A percentile compares a stretch with the other conserved stretches of the same genome.
Evolutionary conservation across 148 eudicot genomes (phyloP).

Genomic region (Salicornia ramosissima): DNA sequence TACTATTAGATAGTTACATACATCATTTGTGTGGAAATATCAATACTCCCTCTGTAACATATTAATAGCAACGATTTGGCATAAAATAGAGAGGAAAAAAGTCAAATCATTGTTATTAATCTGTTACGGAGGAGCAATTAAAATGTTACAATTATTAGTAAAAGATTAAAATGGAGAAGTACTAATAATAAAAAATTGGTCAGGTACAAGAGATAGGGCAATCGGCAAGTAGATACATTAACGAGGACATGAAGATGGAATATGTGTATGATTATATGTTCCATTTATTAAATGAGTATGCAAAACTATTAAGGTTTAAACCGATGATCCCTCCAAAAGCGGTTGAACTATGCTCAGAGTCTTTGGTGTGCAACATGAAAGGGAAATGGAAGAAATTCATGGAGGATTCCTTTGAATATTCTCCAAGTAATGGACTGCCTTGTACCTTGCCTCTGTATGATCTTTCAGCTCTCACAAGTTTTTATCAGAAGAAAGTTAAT

Average conservation of each 20-base stretch:
- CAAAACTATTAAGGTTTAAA: conserved; percentile 43
- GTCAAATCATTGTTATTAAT: too few relatives aligned
- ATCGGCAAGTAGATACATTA: conserved; percentile 35
- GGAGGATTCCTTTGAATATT: conserved; percentile 37
- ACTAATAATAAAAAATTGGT: conserved; percentile 5
- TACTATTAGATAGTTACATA: too few relatives aligned
- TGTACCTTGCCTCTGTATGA: conserved; percentile 49
- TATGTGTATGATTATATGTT: conserved; percentile 59
- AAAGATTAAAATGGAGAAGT: background rate
- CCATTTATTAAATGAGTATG: conserved; percentile 48
- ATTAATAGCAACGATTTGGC: too few relatives aligned
- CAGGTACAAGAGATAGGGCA: conserved; percentile 41
- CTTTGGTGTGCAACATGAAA: conserved; percentile 35
- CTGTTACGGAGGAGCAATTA: background rate
- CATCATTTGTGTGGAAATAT: too few relatives aligned
- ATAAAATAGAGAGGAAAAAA: too few relatives aligned
- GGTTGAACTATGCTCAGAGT: conserved; percentile 41
- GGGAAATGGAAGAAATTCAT: conserved; percentile 39
- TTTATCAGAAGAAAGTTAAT: conserved; percentile 28
- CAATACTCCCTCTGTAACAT: too few relatives aligned
- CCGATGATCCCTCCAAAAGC: conserved; percentile 39
- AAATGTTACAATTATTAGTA: background rate
- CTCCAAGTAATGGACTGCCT: conserved; percentile 33
- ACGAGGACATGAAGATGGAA: conserved; percentile 43
- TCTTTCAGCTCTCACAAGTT: conserved; percentile 18